A percentile compares a stretch with the other conserved stretches of the same genome.
Evolutionary conservation across 2,329 filamentous ascomycete genomes (phyloP).

Genomic region (Paecilomyces formosus): DNA sequence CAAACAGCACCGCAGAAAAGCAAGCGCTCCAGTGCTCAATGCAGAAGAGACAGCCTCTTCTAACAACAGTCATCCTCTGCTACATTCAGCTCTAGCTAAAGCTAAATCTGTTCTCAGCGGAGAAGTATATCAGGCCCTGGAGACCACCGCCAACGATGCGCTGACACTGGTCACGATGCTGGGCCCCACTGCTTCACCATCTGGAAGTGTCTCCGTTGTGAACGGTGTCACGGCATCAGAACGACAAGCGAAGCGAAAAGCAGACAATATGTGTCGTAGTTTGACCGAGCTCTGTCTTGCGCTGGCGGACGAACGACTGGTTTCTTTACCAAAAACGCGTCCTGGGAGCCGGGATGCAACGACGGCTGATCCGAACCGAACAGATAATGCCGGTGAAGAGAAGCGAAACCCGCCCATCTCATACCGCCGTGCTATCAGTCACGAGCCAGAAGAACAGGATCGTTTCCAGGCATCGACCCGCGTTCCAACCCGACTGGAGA

Average conservation of each 20-base stretch:
- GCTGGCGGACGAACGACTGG: conserved; percentile 55
- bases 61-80: conserved; percentile 62
- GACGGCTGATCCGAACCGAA: conserved; percentile 10
- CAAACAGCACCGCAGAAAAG: conserved; percentile 60
- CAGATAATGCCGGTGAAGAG: conserved; percentile 17
- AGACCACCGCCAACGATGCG: conserved; percentile 75
- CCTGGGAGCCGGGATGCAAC: conserved; percentile 21
- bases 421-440: conserved; percentile 30
- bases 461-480: conserved; percentile 17
- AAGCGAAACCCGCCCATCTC: conserved; percentile 18
- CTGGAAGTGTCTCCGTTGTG: conserved; percentile 27
- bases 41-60: conserved; percentile 30
- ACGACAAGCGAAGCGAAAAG: conserved; percentile 79
- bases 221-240: conserved; percentile 51
- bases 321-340: conserved; percentile 14
- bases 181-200: conserved; percentile 60
- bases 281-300: conserved; percentile 88
- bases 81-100: conserved; percentile 75
- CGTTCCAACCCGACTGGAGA: conserved; percentile 29
- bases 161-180: conserved; percentile 71
- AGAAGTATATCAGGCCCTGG: conserved; percentile 70
- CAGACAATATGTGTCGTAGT: conserved; percentile 85
- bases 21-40: conserved; percentile 30
- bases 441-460: conserved; percentile 28
- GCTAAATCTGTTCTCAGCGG: conserved; percentile 61